Evolutionary conservation across 2,329 filamentous ascomycete genomes (phyloP).

Genomic region (Sordariomycetes sp.): DNA sequence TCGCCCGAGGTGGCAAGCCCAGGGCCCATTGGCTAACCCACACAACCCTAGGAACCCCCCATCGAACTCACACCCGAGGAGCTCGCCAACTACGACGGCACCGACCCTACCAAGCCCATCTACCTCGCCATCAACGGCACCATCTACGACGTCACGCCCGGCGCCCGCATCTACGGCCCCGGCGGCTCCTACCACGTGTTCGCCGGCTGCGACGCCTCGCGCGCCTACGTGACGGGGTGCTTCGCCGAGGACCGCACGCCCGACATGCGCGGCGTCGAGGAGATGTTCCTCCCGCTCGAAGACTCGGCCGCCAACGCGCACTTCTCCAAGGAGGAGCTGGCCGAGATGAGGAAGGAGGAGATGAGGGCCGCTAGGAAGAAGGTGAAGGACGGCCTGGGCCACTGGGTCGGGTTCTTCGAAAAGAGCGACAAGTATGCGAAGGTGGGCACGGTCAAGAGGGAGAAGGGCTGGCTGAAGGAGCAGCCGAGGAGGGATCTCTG

Average conservation of each 20-base stretch:
- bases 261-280: slow-evolving; percentile 79
- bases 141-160: slow-evolving; percentile 72
- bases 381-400: slow-evolving; percentile 56
- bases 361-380: slow-evolving; percentile 49
- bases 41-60: slow-evolving; percentile 38
- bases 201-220: slow-evolving; percentile 73
- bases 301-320: slow-evolving; percentile 49
- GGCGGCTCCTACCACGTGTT: slow-evolving; percentile 84
- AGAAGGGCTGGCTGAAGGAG: slow-evolving; percentile 50
- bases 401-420: slow-evolving; percentile 78
- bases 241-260: slow-evolving; percentile 76
- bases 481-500: slow-evolving; percentile 57
- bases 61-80: slow-evolving; percentile 63
- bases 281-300: slow-evolving; percentile 65
- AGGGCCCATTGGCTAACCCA: not conserved
- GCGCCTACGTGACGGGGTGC: slow-evolving; percentile 87
- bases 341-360: slow-evolving; percentile 49
- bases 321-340: slow-evolving; percentile 44
- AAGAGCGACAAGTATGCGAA: slow-evolving; percentile 71
- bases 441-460: slow-evolving; percentile 63
- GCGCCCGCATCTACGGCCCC: slow-evolving; percentile 63
- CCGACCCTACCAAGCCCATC: slow-evolving; percentile 62
- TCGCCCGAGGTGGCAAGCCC: not conserved
- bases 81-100: slow-evolving; percentile 68
- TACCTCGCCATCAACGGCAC: slow-evolving; percentile 85